Evolutionary conservation across 768 basidiomycete species (phyloP), one percentile per base, ranked within the genome.

Genomic region (Podaxis carcinomalis): DNA sequence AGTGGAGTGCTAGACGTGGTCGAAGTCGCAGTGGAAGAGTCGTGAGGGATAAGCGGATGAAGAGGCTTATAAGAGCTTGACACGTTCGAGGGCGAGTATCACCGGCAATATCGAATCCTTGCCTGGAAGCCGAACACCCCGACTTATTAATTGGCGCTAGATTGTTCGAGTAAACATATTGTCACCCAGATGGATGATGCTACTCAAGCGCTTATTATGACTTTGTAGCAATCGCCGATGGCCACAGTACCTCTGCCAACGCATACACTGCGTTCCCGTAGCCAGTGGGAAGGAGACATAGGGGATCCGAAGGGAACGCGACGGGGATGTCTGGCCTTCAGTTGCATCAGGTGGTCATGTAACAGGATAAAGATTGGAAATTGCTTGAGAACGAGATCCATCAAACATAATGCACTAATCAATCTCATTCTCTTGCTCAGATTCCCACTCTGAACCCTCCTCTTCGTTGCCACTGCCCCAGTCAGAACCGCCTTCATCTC

Each of bases 111-210:
- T 47, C 23, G 56, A 32, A 19, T 47, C 39, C 21, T 27, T 14
- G 47, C 10, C 7, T 13, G 13, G 47, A 19, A 23, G 19, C 19
- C 10, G 10, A 27, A 19, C 23, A 16, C 56, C 56, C 56, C 40
- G 57, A 59, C 37, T 51, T 51, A 59, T 40, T 51, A 39, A 59
- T 51, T 51, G 50, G 21, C 25, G 50, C 57, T 51, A 59, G 49
- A 27, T 23, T 51, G 25, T 51, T 49, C 11, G 21, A 2, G 25
- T 11, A 19, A 19, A 49, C 21, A 23, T 13, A 5, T n/a, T n/a
- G n/a, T n/a, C n/a, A n/a, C n/a, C n/a, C n/a, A n/a, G 32, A 32
- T 32, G 32, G 32, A 14, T 42, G 40, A 42, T 42, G 13, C 13
- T 42, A 11, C n/a, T 42, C 14, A 13, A 42, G 40, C 14, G 13